phyloP scores from a whole-genome alignment of 371 early-diverging fungal species.

The Mortierella sp. region DNA sequence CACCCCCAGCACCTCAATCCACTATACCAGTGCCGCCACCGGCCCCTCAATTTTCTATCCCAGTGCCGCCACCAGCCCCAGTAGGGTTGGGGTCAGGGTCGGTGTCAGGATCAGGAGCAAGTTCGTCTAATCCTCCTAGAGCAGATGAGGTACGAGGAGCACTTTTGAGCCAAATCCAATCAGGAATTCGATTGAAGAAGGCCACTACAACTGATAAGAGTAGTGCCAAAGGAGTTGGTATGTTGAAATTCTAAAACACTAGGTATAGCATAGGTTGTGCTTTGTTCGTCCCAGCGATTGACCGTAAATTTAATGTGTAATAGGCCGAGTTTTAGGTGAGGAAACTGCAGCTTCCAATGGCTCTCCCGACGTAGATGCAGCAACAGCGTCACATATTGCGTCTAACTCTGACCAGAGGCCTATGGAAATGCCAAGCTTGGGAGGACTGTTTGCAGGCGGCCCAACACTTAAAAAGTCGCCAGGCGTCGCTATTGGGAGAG shows the following conservation, averaged over 20 bases:
- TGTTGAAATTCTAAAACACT: constrained; percentile 9
- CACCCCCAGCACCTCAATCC: constrained; percentile 12
- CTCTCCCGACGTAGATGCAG: neutral
- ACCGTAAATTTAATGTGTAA: neutral
- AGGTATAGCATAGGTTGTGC: neutral
- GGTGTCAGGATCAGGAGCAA: neutral
- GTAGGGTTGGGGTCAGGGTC: too few species aligned
- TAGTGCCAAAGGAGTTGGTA: constrained; percentile 65
- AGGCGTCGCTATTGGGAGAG: constrained; percentile 10
- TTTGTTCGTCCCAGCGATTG: too few species aligned
- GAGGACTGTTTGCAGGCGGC: constrained; percentile 74
- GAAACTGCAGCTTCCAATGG: constrained; percentile 3
- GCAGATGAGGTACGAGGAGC: constrained; percentile 52
- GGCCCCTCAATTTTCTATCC: constrained; percentile 6
- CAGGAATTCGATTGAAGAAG: constrained; percentile 80
- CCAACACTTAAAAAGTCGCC: constrained; percentile 68
- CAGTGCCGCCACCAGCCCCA: constrained; percentile 23
- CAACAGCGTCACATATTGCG: constrained; percentile 21
- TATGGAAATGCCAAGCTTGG: constrained; percentile 59
- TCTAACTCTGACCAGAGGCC: constrained; percentile 35
- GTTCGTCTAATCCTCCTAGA: constrained; percentile 6
- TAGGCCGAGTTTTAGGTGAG: constrained; percentile 40
- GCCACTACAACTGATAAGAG: constrained; percentile 84
- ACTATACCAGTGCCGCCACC: constrained; percentile 25
- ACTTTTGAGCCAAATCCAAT: constrained; percentile 80